Evolutionary conservation across 1,284 basidiomycete genomes (phyloP), one percentile per base, ranked within the genome.

Genomic region (Boletus smithii): DNA sequence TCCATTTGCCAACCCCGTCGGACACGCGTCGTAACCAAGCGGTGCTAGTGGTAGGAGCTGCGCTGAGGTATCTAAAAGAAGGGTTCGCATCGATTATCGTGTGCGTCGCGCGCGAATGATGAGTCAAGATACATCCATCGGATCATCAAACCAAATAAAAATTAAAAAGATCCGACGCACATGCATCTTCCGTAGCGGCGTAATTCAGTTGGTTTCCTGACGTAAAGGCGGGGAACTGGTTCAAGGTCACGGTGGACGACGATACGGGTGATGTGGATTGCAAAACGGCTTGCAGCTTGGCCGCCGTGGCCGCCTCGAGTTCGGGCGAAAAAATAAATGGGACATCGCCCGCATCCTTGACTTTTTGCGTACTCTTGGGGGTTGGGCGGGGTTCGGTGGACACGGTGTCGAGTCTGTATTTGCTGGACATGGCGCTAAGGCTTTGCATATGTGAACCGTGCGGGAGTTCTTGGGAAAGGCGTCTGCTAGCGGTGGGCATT

Each of bases 271-370:
- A 26, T 4, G 59, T 50, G 2, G 40, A 58, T 33, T 65, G 62
- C 16, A 63, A 22, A 1, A 40, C 64, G 0, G 62, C 62, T 29
- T 65, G 50, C 8, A 67, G 41, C 16, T 52, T 63, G 17, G 62
- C 62, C 4, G 62, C 59, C 2, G 62, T 62, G 1, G 44, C 65
- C 7, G 63, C 62, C 46, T 65, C 62, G 4, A 66, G 53, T 17
- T 63, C 63, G 1, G 63, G 45, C 1, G 65, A 67, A 24, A 67
- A 64, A 8, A 63, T 62, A n/a, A 63, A 63, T 0, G 65, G 62
- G 4, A 64, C 63, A 29, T 67, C 62, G 0, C 62, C 62, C 0
- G 65, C 64, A 30, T 63, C 62, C 48, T 64, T 65, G 49, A 58
- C 57, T 16, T 40, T 67, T 44, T 55, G 54, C 8, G 24, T 36